Conservation (phyloP, 768 basidiomycete genomes). For the Kwoniella sp. region DNA sequence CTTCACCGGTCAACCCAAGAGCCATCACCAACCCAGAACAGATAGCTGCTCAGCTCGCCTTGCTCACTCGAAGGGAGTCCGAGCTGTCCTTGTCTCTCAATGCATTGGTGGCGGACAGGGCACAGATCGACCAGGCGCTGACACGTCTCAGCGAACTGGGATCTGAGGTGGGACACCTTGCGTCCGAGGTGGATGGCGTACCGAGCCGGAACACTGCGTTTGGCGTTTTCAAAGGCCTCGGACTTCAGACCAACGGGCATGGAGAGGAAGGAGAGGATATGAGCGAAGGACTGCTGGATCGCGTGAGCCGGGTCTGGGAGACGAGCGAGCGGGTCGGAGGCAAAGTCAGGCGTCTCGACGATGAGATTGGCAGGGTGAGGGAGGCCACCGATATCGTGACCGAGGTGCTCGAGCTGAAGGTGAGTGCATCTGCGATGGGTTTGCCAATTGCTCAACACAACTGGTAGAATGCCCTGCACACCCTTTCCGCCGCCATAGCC, state of each 20-base stretch:
- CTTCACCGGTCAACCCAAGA: slow-evolving; percentile 19
- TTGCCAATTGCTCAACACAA: slow-evolving; percentile 29
- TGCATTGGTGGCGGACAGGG: slow-evolving; percentile 63
- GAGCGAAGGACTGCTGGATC: slow-evolving; percentile 41
- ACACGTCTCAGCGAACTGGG: slow-evolving; percentile 23
- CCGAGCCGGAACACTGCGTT: not conserved
- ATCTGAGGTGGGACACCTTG: slow-evolving; percentile 20
- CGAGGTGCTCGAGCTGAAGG: slow-evolving; percentile 94
- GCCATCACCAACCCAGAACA: slow-evolving; percentile 34
- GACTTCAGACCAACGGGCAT: slow-evolving; percentile 63
- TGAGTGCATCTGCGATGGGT: slow-evolving; percentile 41
- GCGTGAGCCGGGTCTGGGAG: slow-evolving; percentile 49
- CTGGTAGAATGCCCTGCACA: slow-evolving; percentile 66
- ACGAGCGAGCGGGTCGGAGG: slow-evolving; percentile 75
- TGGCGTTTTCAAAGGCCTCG: slow-evolving; percentile 18
- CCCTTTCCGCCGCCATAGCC: slow-evolving; percentile 62
- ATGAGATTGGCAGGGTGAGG: slow-evolving; percentile 84
- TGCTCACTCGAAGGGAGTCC: slow-evolving; percentile 68
- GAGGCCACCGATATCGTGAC: slow-evolving; percentile 87
- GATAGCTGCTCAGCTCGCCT: slow-evolving; percentile 41
- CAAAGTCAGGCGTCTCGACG: slow-evolving; percentile 78
- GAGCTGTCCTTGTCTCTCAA: slow-evolving; percentile 70
- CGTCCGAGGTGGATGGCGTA: slow-evolving; percentile 33
- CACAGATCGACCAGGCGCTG: slow-evolving; percentile 58
- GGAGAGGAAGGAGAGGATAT: slow-evolving; percentile 56